Evolutionary conservation across 768 basidiomycete species (phyloP), one percentile per base, ranked within the genome.

Genomic region (Ramaria sp.): DNA sequence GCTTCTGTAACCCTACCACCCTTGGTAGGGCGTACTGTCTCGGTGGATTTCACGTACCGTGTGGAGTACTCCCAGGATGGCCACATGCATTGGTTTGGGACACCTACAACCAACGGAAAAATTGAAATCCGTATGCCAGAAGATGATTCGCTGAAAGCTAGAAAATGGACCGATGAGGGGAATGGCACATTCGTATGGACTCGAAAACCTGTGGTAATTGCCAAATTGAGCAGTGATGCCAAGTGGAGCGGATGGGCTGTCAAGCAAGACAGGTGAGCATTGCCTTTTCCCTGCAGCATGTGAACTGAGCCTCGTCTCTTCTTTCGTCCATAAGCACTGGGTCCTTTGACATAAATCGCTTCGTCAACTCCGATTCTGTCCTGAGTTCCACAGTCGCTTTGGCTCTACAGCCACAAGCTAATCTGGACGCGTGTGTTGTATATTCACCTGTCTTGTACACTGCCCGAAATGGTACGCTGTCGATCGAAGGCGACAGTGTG

Each of bases 51-150:
- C 54, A 81, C 79, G 0, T 82, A 79, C 63, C 73, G 80, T 39
- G 53, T 82, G 19, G 55, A 72, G 2, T 73, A 77, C 64, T 65
- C 76, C 15, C 66, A 65, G 17, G 77, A 78, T 31, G 64, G 71
- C 6, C 13, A 7, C 51, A 66, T 74, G 43, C 65, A 65, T 52
- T 80, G 79, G 79, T 68, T 79, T 22, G 78, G 78, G 7, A 59
- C 67, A 15, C 75, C 68, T 59, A 72, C 73, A 13, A 68, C 68
- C 10, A 74, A 81, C 63, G 78, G 79, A 12, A 63, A 58, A 17
- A 57, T 78, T 22, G 59, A 73, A n/a, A 47, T 78, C 19, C 64
- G 69, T 37, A 60, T 54, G 33, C 59, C 59, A 22, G 63, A 68
- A 42, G 62, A 62, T 19, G 58, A 71, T 47, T 51, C 62, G 38